Percentiles rank a stretch among this genome's conserved stretches.
Conservation (phyloP, 1,284 basidiomycete species). For the Ceratobasidium sp. region DNA sequence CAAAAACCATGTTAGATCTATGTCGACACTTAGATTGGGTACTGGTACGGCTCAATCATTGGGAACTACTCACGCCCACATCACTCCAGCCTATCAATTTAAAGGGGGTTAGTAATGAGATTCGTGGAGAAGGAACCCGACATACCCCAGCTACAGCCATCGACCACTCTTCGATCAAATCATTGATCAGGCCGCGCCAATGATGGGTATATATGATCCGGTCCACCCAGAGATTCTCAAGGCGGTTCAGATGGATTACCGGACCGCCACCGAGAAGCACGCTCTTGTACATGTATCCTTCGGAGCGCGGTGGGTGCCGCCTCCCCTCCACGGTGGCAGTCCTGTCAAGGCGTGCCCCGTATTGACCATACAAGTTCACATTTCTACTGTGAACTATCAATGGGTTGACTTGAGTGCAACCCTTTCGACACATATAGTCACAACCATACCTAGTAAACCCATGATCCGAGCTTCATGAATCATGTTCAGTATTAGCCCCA, state of each 20-base stretch:
- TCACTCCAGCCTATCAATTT: constrained; percentile 29
- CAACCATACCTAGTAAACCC: constrained; percentile 26
- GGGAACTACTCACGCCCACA: constrained; percentile 27
- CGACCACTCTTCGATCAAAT: constrained; percentile 32
- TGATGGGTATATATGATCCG: constrained; percentile 39
- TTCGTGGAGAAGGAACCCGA: neutral
- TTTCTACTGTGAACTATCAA: constrained; percentile 42
- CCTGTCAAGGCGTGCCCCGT: constrained; percentile 40
- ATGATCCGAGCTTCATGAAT: constrained; percentile 20
- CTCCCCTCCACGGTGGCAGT: constrained; percentile 37
- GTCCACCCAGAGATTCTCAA: constrained; percentile 38
- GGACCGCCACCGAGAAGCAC: constrained; percentile 29
- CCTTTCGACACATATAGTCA: neutral
- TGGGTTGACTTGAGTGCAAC: neutral
- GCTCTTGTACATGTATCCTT: constrained; percentile 6
- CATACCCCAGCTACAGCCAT: constrained; percentile 27
- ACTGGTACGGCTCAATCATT: neutral
- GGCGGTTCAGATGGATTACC: constrained; percentile 31
- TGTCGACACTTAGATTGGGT: neutral
- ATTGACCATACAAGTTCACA: constrained; percentile 41
- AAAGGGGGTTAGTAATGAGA: neutral
- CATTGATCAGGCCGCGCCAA: constrained; percentile 28
- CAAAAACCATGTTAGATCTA: constrained; percentile 35
- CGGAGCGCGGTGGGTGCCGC: constrained; percentile 9
- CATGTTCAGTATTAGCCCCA: neutral